A percentile compares a stretch with the other conserved stretches of the same genome.
Evolutionary conservation across 805 yeast species (phyloP).

Genomic region (Ogataea sp.): DNA sequence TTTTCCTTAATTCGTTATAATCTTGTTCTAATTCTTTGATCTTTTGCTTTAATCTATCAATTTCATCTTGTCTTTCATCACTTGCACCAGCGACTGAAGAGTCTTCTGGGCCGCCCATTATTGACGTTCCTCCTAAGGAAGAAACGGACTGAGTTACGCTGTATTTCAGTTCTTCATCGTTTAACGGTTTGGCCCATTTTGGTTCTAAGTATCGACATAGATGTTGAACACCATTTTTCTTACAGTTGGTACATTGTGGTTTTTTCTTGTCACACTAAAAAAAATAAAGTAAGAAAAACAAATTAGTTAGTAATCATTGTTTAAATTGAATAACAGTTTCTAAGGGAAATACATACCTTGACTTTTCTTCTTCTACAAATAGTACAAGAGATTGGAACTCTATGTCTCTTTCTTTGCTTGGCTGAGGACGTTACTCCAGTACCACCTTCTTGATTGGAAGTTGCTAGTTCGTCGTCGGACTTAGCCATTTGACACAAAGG

Average conservation of each 20-base stretch:
- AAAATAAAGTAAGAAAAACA: not conserved
- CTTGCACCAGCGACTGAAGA: slow-evolving; percentile 1
- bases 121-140: slow-evolving; percentile 5
- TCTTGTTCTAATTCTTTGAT: slow-evolving; percentile 23
- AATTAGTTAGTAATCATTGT: not conserved
- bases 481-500: not conserved
- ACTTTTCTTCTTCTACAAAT: slow-evolving; percentile 31
- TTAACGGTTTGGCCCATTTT: slow-evolving; percentile 45
- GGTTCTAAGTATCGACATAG: slow-evolving; percentile 52
- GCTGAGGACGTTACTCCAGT: not conserved
- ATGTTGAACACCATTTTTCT: slow-evolving; percentile 50
- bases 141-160: slow-evolving; percentile 6
- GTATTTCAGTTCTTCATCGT: slow-evolving; percentile 21
- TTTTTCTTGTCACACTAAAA: slow-evolving; percentile 31
- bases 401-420: slow-evolving; percentile 26
- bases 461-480: not conserved
- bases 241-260: slow-evolving; percentile 51
- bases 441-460: not conserved
- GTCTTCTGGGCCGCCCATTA: slow-evolving; percentile 3
- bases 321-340: no score
- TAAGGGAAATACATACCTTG: slow-evolving; percentile 12
- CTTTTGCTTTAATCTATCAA: slow-evolving; percentile 13
- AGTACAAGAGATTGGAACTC: slow-evolving; percentile 32
- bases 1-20: slow-evolving; percentile 12
- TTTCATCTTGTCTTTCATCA: slow-evolving; percentile 13